These are phyloP conservation scores for Linum trigynum DNA, from an alignment of 345 rosid genomes.

Conservation along the genomic window DNA sequence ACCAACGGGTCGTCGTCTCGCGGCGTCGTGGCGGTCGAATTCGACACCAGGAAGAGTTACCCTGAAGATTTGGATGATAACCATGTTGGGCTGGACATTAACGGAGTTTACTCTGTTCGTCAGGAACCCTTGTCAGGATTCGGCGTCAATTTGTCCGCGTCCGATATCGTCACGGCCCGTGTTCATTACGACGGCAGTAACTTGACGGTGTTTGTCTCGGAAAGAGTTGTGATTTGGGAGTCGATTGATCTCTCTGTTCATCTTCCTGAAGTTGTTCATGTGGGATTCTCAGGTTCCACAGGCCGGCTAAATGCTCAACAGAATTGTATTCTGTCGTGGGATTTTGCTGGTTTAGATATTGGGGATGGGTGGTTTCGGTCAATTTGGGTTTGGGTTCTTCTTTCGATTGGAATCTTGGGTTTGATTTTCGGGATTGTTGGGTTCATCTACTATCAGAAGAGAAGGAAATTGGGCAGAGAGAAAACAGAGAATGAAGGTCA, in stretches of 20 bases:
- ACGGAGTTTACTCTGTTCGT: conserved; percentile 28
- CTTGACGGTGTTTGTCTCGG: neutral
- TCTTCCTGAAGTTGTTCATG: neutral
- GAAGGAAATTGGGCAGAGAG: conserved; percentile 18
- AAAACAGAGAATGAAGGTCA: conserved; percentile 20
- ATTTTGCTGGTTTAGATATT: neutral
- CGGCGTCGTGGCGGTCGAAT: conserved; percentile 10
- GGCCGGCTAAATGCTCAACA: neutral
- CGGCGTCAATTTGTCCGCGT: conserved; percentile 20
- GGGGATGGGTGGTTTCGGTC: neutral
- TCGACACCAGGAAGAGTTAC: conserved; percentile 54
- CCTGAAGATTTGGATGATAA: conserved; percentile 44
- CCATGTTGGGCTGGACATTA: conserved; percentile 58
- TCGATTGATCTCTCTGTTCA: neutral
- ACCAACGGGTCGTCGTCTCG: neutral
- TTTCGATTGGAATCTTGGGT: too few relatives aligned
- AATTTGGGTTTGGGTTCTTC: neutral
- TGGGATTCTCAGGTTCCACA: neutral
- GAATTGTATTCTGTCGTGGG: neutral
- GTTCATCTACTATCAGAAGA: conserved; percentile 16
- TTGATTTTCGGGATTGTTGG: neutral
- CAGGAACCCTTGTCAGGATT: conserved; percentile 33
- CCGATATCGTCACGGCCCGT: neutral
- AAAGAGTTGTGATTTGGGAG: neutral
- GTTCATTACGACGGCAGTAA: neutral